A percentile compares a stretch with the other conserved stretches of the same genome.
These are phyloP conservation scores for Austroboletus niveus DNA, from an alignment of 1,284 basidiomycete genomes.

Conservation along the genomic window DNA sequence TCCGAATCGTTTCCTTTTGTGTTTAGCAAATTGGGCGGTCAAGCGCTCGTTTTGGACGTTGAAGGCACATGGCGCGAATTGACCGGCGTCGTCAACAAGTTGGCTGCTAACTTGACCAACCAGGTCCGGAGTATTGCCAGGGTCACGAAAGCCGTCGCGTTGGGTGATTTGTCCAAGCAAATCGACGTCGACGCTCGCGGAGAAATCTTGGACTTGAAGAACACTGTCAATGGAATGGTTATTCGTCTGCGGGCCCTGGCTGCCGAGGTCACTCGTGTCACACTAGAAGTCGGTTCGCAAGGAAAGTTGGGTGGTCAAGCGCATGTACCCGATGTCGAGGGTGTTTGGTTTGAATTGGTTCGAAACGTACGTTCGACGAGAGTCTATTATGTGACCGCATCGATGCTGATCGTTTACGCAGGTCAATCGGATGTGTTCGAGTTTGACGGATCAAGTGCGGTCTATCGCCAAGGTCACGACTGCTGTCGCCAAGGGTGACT, in stretches of 20 bases:
- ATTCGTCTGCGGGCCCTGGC: constrained; percentile 86
- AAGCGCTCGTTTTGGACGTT: constrained; percentile 89
- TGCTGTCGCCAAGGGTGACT: constrained; percentile 86
- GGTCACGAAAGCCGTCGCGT: constrained; percentile 97
- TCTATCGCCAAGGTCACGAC: constrained; percentile 92
- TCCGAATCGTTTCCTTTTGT: constrained; percentile 3
- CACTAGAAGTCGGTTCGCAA: constrained; percentile 88
- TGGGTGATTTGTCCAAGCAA: constrained; percentile 93
- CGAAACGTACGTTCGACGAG: constrained; percentile 62
- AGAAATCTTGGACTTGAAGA: constrained; percentile 96
- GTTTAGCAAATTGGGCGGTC: constrained; percentile 81
- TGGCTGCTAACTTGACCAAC: constrained; percentile 92
- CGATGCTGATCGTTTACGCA: constrained; percentile 30
- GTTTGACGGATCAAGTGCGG: constrained; percentile 92
- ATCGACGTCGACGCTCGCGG: constrained; percentile 97
- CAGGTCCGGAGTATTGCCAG: constrained; percentile 95
- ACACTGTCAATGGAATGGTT: constrained; percentile 98
- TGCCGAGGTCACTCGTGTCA: constrained; percentile 95
- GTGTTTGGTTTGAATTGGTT: constrained; percentile 92
- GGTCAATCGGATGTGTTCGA: constrained; percentile 93
- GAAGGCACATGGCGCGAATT: constrained; percentile 94
- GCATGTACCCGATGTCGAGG: constrained; percentile 90
- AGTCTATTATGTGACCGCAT: not conserved
- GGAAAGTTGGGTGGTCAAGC: constrained; percentile 93
- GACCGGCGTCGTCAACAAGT: constrained; percentile 86